Conservation (phyloP, 768 basidiomycete species). For the Chlorophyllum brunneum region DNA sequence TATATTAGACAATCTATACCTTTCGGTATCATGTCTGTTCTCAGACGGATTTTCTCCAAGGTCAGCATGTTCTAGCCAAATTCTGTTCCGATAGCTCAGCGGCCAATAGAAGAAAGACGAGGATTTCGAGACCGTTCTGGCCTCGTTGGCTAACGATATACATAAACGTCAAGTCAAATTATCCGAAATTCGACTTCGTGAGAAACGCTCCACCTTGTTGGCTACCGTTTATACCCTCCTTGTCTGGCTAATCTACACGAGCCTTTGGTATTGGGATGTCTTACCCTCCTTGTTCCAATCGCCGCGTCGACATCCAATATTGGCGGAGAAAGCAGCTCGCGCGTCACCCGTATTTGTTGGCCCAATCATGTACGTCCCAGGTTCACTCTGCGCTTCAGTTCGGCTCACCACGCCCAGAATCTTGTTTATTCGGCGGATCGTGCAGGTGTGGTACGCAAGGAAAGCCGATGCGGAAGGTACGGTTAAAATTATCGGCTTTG, state of each 20-base stretch:
- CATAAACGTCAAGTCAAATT: conserved; percentile 70
- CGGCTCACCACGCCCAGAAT: conserved; percentile 33
- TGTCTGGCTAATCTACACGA: conserved; percentile 68
- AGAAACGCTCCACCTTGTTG: conserved; percentile 72
- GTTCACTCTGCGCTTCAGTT: conserved; percentile 14
- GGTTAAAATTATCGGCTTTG: conserved; percentile 14
- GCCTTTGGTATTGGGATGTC: conserved; percentile 65
- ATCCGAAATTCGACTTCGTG: conserved; percentile 81
- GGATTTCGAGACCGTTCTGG: conserved; percentile 75
- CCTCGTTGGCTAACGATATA: conserved; percentile 62
- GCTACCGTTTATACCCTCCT: conserved; percentile 77
- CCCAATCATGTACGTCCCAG: conserved; percentile 58
- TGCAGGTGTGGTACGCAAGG: conserved; percentile 79
- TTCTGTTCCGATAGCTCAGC: not conserved
- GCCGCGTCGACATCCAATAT: conserved; percentile 18
- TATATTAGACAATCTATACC: not conserved
- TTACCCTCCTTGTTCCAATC: conserved; percentile 40
- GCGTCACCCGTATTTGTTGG: conserved; percentile 64
- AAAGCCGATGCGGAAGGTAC: conserved; percentile 80
- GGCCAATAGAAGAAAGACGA: conserved; percentile 48
- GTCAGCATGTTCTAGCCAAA: conserved; percentile 15
- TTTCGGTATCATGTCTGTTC: conserved; percentile 20
- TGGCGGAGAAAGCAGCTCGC: conserved; percentile 40
- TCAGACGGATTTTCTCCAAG: conserved; percentile 28
- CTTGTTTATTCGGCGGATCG: conserved; percentile 72